Conservation (phyloP, 148 eudicot genomes). For the Heliamphora exappendiculata region DNA sequence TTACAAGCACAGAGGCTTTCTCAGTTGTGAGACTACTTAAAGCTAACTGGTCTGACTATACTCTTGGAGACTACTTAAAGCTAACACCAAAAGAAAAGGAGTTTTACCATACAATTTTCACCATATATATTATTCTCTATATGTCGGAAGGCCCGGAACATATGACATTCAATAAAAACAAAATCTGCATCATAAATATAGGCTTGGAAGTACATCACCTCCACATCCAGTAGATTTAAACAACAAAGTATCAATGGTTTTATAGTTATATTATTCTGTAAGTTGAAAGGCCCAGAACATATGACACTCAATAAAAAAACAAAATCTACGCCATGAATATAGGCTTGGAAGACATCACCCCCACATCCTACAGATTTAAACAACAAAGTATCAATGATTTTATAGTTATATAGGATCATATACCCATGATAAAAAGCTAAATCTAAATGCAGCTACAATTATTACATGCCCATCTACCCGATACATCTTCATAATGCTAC, state of each 20-base stretch:
- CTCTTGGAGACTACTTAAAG: constrained; percentile 1
- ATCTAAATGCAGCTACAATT: not conserved
- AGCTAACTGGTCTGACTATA: not conserved
- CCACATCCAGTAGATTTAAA: constrained; percentile 62
- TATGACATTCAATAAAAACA: constrained; percentile 69
- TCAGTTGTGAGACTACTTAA: no score
- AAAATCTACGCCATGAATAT: no score
- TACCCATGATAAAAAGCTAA: not conserved
- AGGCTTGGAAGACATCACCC: no score
- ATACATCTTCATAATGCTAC: constrained; percentile 63
- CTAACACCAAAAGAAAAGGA: constrained; percentile 11
- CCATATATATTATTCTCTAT: constrained; percentile 69
- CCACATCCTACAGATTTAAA: constrained; percentile 57
- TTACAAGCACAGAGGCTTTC: no score
- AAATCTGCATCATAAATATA: constrained; percentile 91
- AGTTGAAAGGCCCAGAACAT: no score
- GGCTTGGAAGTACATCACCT: constrained; percentile 75
- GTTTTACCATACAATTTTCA: constrained; percentile 67
- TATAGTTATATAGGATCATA: not conserved
- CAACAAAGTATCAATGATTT: not conserved
- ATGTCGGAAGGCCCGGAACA: constrained; percentile 57
- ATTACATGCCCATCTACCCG: constrained; percentile 83
- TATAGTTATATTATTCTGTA: not conserved
- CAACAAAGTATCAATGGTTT: not conserved
- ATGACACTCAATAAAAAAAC: no score